A percentile compares a stretch with the other conserved stretches of the same genome.
phyloP scores from a whole-genome alignment of 1,139 yeast species.

The Diutina siamensis region DNA sequence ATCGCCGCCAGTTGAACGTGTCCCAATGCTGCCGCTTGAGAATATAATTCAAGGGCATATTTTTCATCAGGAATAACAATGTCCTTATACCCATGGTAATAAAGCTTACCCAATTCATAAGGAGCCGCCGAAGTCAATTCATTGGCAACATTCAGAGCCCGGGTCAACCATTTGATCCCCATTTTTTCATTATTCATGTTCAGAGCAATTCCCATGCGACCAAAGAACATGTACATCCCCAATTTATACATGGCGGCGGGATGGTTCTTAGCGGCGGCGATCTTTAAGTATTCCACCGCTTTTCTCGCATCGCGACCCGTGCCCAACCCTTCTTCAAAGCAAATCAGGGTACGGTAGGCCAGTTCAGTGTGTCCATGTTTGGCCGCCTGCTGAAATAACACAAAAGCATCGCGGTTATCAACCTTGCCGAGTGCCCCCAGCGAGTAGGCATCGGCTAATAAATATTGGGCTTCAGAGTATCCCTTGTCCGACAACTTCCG shows the following conservation, averaged over 20 bases:
- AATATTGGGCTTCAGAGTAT: constrained; percentile 80
- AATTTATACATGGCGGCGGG: constrained; percentile 92
- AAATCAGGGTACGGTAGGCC: constrained; percentile 82
- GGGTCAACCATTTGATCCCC: constrained; percentile 87
- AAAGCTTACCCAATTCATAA: constrained; percentile 78
- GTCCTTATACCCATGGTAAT: constrained; percentile 76
- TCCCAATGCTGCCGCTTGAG: constrained; percentile 84
- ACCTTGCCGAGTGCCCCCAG: constrained; percentile 79
- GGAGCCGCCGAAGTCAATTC: constrained; percentile 89
- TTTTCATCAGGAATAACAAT: constrained; percentile 72
- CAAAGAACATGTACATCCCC: constrained; percentile 76
- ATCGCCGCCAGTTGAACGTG: constrained; percentile 71
- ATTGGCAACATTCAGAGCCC: constrained; percentile 77
- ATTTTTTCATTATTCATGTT: constrained; percentile 62
- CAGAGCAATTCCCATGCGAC: constrained; percentile 70
- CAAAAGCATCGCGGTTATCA: constrained; percentile 70
- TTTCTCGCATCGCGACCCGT: constrained; percentile 81
- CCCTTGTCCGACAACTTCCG: constrained; percentile 72
- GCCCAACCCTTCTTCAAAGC: constrained; percentile 91
- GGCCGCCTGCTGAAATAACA: constrained; percentile 77
- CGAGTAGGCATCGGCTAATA: constrained; percentile 78
- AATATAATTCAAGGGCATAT: constrained; percentile 78
- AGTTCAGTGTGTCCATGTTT: constrained; percentile 88
- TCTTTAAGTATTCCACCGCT: constrained; percentile 71
- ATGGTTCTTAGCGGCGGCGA: constrained; percentile 85